Evolutionary conservation across 371 early-diverging fungal species (phyloP).

Genomic region (Mucor sp.): DNA sequence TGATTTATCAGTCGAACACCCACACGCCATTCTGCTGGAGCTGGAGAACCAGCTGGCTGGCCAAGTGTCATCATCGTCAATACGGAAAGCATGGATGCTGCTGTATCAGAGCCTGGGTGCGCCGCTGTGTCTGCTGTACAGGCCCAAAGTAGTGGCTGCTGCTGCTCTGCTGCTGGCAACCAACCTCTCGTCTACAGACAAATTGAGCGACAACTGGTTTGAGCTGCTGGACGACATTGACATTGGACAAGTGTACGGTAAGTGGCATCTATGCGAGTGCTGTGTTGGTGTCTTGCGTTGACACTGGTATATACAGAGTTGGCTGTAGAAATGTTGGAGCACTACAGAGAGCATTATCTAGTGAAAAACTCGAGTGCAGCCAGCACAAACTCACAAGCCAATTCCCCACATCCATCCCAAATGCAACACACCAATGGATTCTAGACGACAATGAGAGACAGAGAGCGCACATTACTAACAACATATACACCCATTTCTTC

Average conservation of each 20-base stretch:
- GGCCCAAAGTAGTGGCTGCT: conserved; percentile 38
- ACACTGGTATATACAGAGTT: conserved; percentile 18
- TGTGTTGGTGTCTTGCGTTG: not conserved
- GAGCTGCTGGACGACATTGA: conserved; percentile 29
- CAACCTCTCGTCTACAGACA: conserved; percentile 20
- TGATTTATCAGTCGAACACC: conserved; percentile 75
- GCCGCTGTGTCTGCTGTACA: conserved; percentile 38
- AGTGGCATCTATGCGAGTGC: not conserved
- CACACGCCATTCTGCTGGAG: conserved; percentile 62
- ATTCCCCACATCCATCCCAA: conserved; percentile 25
- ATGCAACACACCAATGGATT: conserved; percentile 4
- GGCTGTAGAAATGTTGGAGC: conserved; percentile 41
- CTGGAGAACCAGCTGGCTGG: conserved; percentile 41
- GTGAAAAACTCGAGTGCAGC: conserved; percentile 8
- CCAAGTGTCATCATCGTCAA: conserved; percentile 50
- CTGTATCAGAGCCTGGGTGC: conserved; percentile 57
- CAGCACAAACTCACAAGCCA: conserved; percentile 12
- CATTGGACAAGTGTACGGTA: conserved; percentile 33
- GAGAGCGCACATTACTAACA: not conserved
- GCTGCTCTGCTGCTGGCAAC: conserved; percentile 40
- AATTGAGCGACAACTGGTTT: conserved; percentile 30
- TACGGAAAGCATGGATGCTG: conserved; percentile 68
- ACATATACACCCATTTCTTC: not conserved
- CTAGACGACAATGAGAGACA: not conserved
- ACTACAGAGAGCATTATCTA: conserved; percentile 30